Base-by-base conservation (phyloP, 2,329 filamentous ascomycete genomes). In the Paecilomyces niveus region DNA sequence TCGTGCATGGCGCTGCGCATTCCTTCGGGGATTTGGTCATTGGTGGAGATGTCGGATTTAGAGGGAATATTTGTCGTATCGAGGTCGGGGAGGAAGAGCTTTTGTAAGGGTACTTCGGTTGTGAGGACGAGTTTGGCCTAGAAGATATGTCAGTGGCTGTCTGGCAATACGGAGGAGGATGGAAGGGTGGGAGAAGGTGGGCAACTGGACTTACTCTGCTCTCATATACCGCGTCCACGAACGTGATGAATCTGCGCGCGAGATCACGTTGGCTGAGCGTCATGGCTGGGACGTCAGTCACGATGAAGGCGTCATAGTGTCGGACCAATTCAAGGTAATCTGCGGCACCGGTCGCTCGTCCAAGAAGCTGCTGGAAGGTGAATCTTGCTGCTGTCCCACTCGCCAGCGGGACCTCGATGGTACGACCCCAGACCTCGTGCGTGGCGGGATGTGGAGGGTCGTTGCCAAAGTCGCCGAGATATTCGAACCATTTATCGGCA, bases 161-260 rank as follows among this genome's bases (percentile, higher is more conserved):
- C 22, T 22, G 3, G 22, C 22, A 22, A 22, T 22, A 22, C 22
- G 22, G 22, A 22, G 22, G 22, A 22, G 3, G 32, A 24, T 18
- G 22, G n/a, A 15, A 53, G 3, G 21, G 54, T 51, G 21, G 45
- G n/a, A 26, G 6, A 50, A 39, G 18, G 11, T 35, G 31, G 1
- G 10, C 18, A 29, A 4, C 26, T 45, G 39, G 21, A 63, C 78
- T 59, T 71, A 84, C 82, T 65, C 81, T 74, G 63, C 77, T 80
- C 74, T 99, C 94, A 70, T 99, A 99, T 3, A 97, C 88, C 5
- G 94, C 93, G 72, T 99, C 94, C 64, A 99, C 90, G 67, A 99
- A 97, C 0, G 93, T 99, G 72, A 99, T 99, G 74, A 99, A 97
- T 4, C 94, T 83, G 11, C 94, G 81, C 0, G 94, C 94, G 45